Evolutionary conservation across 129 eudicot species (phyloP).

Genomic region (Pseudognaphalium luteoalbum): DNA sequence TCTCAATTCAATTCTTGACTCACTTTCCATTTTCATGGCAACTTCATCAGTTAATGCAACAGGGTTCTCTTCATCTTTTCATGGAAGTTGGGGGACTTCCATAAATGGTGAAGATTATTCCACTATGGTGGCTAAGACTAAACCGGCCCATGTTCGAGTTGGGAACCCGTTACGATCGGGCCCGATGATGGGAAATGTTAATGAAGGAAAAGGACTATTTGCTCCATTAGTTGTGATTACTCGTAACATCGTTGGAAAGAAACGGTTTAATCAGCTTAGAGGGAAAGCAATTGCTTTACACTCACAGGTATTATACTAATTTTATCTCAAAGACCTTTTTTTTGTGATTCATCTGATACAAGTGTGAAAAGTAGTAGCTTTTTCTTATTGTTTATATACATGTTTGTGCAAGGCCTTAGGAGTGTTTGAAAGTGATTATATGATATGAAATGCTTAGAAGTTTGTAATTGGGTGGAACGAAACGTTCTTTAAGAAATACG

Average conservation of each 20-base stretch:
- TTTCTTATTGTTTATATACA: neutral
- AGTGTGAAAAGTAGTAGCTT: neutral
- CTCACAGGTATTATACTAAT: slow-evolving; percentile 66
- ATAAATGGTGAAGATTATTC: slow-evolving; percentile 60
- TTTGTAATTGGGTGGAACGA: neutral
- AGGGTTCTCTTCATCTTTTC: slow-evolving; percentile 56
- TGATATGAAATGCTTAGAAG: neutral
- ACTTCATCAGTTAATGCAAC: slow-evolving; percentile 49
- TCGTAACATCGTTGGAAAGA: slow-evolving; percentile 80
- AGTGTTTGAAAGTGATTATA: slow-evolving; percentile 6
- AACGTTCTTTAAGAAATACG: neutral
- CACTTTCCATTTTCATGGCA: slow-evolving; percentile 41
- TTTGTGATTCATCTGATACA: neutral
- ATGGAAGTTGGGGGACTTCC: slow-evolving; percentile 73
- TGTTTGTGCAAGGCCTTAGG: neutral
- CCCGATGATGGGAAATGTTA: slow-evolving; percentile 85
- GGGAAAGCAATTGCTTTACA: slow-evolving; percentile 98
- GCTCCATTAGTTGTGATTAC: slow-evolving; percentile 79
- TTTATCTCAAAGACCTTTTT: neutral
- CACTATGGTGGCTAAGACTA: slow-evolving; percentile 44
- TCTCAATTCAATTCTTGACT: slow-evolving; percentile 6
- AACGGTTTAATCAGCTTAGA: slow-evolving; percentile 90
- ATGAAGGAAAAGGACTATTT: slow-evolving; percentile 90
- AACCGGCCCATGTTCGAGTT: slow-evolving; percentile 37
- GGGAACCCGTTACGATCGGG: slow-evolving; percentile 43